phyloP scores from a whole-genome alignment of 2,329 filamentous ascomycete species.

The Talaromyces sp. region DNA sequence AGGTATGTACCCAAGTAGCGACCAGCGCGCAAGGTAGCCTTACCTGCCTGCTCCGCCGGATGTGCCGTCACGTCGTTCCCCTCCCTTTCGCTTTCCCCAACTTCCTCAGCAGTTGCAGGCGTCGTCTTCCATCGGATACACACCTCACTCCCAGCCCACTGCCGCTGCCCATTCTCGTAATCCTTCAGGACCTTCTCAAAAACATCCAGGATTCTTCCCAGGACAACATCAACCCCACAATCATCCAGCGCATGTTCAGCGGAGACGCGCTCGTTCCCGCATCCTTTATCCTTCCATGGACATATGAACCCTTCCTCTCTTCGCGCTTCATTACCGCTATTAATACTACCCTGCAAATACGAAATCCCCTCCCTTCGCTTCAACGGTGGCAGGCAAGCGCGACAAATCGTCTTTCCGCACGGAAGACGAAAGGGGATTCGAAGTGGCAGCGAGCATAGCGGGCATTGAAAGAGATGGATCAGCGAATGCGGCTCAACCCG shows the following conservation, averaged over 20 bases:
- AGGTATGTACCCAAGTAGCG: constrained; percentile 65
- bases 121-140: constrained; percentile 9
- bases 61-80: neutral
- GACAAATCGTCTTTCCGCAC: constrained; percentile 78
- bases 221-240: constrained; percentile 72
- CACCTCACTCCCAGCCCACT: neutral
- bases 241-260: constrained; percentile 74
- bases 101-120: neutral
- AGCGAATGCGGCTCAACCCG: constrained; percentile 49
- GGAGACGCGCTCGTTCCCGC: constrained; percentile 51
- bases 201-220: constrained; percentile 68
- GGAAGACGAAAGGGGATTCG: constrained; percentile 71
- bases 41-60: constrained; percentile 4
- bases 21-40: constrained; percentile 52
- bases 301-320: constrained; percentile 72
- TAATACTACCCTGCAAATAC: constrained; percentile 61
- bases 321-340: neutral
- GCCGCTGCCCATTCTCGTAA: constrained; percentile 17
- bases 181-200: constrained; percentile 43
- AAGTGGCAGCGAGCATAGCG: constrained; percentile 67
- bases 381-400: constrained; percentile 67
- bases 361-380: constrained; percentile 68
- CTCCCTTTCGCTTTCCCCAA: constrained; percentile 4
- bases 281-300: constrained; percentile 48
- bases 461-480: constrained; percentile 75